A percentile compares a stretch with the other conserved stretches of the same genome.
Evolutionary conservation across 2,329 filamentous ascomycete genomes (phyloP).

Genomic region (Paraphoma chrysanthemicola): DNA sequence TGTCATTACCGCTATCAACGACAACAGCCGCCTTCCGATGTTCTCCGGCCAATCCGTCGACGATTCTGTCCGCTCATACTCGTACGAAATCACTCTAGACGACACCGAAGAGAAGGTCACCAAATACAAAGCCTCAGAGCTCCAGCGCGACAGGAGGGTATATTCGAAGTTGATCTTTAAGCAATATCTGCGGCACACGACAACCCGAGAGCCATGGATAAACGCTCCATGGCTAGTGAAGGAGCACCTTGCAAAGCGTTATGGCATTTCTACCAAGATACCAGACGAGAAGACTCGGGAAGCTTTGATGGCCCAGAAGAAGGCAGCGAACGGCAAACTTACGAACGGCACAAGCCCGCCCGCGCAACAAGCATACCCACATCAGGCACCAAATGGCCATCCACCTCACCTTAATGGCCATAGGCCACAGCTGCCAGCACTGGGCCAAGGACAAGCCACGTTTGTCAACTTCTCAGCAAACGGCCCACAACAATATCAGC

Average conservation of each 20-base stretch:
- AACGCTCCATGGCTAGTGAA: constrained; percentile 98
- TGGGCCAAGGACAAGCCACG: constrained; percentile 44
- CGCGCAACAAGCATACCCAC: constrained; percentile 20
- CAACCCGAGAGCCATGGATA: constrained; percentile 90
- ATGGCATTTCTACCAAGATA: constrained; percentile 86
- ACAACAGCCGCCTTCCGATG: constrained; percentile 34
- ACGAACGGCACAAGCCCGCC: constrained; percentile 37
- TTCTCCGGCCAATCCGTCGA: constrained; percentile 35
- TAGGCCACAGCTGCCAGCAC: constrained; percentile 12
- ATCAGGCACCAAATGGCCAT: constrained; percentile 26
- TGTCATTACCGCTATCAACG: constrained; percentile 38
- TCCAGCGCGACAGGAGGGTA: constrained; percentile 84
- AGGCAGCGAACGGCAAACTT: constrained; percentile 70
- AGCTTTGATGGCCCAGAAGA: constrained; percentile 57
- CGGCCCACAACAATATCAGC: constrained; percentile 67
- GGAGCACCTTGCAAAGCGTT: constrained; percentile 79
- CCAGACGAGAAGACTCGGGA: constrained; percentile 58
- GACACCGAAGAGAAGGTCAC: constrained; percentile 56
- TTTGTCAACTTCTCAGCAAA: constrained; percentile 61
- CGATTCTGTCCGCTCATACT: constrained; percentile 38
- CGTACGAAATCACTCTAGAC: constrained; percentile 43
- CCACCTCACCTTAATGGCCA: constrained; percentile 29
- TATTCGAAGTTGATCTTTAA: constrained; percentile 95
- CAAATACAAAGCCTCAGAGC: constrained; percentile 59
- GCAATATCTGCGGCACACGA: constrained; percentile 92